These are phyloP conservation scores for Trichoderma cornu-damae DNA, from an alignment of 2,329 filamentous ascomycete species.

Conservation along the genomic window DNA sequence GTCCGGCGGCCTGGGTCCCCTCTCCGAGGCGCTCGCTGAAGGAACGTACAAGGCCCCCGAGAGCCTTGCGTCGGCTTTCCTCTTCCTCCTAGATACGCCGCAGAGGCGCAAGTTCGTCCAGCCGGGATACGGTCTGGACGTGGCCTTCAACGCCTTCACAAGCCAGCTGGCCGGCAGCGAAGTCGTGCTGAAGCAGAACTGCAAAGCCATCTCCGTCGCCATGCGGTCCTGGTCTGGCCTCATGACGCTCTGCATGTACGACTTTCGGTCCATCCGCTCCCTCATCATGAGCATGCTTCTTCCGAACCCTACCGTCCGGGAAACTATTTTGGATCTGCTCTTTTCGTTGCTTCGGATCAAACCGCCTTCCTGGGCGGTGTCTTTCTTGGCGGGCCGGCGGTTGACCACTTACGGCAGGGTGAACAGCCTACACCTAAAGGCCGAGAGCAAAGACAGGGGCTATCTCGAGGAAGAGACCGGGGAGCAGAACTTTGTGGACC, in stretches of 20 bases:
- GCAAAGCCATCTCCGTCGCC: conserved; percentile 85
- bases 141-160: conserved; percentile 87
- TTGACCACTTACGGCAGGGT: conserved; percentile 96
- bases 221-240: conserved; percentile 92
- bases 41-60: conserved; percentile 90
- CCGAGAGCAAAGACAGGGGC: conserved; percentile 45
- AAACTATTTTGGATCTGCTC: conserved; percentile 81
- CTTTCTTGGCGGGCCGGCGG: conserved; percentile 85
- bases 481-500: conserved; percentile 82
- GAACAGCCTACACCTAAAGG: conserved; percentile 75
- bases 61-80: conserved; percentile 77
- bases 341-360: conserved; percentile 82
- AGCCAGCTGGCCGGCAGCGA: conserved; percentile 65
- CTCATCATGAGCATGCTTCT: conserved; percentile 61
- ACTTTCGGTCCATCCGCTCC: conserved; percentile 78
- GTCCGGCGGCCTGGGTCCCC: conserved; percentile 74
- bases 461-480: conserved; percentile 61
- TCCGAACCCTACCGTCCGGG: conserved; percentile 53
- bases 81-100: conserved; percentile 84
- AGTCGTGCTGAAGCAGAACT: conserved; percentile 70
- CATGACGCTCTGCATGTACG: conserved; percentile 80
- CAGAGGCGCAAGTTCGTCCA: conserved; percentile 74
- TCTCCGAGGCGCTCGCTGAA: conserved; percentile 90
- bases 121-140: conserved; percentile 83
- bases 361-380: conserved; percentile 84